Percentiles rank a stretch among this genome's conserved stretches.
These are phyloP conservation scores for Alternaria viburni DNA, from an alignment of 2,329 filamentous ascomycete genomes.

Conservation along the genomic window DNA sequence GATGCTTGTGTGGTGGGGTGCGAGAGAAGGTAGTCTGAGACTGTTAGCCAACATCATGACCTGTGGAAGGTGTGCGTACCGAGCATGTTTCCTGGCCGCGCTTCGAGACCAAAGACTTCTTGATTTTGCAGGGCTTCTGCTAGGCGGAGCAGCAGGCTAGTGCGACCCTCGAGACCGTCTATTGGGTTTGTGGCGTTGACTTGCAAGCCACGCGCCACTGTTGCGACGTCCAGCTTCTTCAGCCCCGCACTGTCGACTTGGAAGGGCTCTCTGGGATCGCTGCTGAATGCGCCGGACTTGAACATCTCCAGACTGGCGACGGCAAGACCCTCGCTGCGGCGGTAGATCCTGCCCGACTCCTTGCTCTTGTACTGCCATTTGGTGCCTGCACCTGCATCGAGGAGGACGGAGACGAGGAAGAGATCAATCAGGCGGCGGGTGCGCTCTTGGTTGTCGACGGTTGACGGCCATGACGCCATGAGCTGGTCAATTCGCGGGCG, in stretches of 20 bases:
- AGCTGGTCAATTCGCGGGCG: constrained; percentile 75
- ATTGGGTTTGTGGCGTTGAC: constrained; percentile 81
- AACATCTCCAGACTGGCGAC: constrained; percentile 87
- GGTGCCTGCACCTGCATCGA: constrained; percentile 88
- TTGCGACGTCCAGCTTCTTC: constrained; percentile 73
- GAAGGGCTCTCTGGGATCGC: constrained; percentile 77
- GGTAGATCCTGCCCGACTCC: constrained; percentile 82
- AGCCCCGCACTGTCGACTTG: constrained; percentile 89
- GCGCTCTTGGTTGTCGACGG: constrained; percentile 73
- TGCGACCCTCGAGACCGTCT: constrained; percentile 83
- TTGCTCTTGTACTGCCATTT: constrained; percentile 92
- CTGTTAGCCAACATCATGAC: constrained; percentile 13
- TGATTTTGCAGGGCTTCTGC: constrained; percentile 77
- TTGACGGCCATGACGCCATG: constrained; percentile 70
- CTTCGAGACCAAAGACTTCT: constrained; percentile 83
- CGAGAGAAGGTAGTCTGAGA: constrained; percentile 83
- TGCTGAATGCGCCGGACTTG: constrained; percentile 87
- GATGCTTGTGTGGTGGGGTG: constrained; percentile 89
- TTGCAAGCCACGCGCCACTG: constrained; percentile 82
- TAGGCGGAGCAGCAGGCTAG: constrained; percentile 77
- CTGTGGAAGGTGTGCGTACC: constrained; percentile 60
- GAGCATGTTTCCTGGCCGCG: constrained; percentile 91
- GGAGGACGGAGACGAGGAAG: constrained; percentile 79
- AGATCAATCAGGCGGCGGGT: constrained; percentile 78
- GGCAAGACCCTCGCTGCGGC: constrained; percentile 86